Conservation (phyloP, 2,329 filamentous ascomycete species). For the Emergomyces orientalis region DNA sequence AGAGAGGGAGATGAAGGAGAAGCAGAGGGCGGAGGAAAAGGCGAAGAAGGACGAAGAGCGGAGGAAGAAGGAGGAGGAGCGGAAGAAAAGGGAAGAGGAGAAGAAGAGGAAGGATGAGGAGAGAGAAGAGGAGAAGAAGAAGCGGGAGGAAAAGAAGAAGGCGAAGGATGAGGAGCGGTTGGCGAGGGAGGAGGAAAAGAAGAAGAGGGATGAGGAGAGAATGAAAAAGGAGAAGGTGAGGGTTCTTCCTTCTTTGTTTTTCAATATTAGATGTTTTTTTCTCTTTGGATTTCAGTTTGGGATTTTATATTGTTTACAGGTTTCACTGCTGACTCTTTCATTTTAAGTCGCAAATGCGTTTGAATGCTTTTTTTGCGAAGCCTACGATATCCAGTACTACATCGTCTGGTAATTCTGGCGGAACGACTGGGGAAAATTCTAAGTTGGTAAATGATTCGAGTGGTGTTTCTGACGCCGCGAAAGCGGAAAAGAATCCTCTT, state of each 20-base stretch:
- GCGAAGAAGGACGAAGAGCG: conserved; percentile 33
- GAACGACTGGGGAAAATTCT: conserved; percentile 13
- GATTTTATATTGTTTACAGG: conserved; percentile 16
- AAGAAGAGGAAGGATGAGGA: conserved; percentile 37
- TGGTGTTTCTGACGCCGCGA: conserved; percentile 10
- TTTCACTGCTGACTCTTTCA: conserved; percentile 19
- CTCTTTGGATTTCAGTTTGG: background rate
- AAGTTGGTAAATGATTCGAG: conserved; percentile 8
- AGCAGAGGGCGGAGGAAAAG: conserved; percentile 24
- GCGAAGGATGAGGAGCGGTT: conserved; percentile 30
- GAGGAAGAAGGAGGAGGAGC: conserved; percentile 38
- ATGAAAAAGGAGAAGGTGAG: conserved; percentile 41
- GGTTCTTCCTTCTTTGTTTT: background rate
- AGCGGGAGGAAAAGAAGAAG: conserved; percentile 38
- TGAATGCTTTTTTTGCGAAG: conserved; percentile 44
- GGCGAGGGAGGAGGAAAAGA: conserved; percentile 24
- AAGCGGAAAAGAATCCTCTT: conserved; percentile 22
- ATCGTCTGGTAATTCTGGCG: conserved; percentile 10
- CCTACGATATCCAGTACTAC: conserved; percentile 26
- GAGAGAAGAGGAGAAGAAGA: conserved; percentile 36
- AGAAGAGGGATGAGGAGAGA: conserved; percentile 25
- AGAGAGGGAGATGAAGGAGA: conserved; percentile 24
- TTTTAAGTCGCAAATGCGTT: conserved; percentile 40
- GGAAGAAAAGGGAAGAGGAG: conserved; percentile 38
- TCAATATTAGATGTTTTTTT: too few species aligned